Percentiles rank a stretch among this genome's conserved stretches.
Conservation (phyloP, 2,329 filamentous ascomycete genomes). For the Calonectria ilicicola region DNA sequence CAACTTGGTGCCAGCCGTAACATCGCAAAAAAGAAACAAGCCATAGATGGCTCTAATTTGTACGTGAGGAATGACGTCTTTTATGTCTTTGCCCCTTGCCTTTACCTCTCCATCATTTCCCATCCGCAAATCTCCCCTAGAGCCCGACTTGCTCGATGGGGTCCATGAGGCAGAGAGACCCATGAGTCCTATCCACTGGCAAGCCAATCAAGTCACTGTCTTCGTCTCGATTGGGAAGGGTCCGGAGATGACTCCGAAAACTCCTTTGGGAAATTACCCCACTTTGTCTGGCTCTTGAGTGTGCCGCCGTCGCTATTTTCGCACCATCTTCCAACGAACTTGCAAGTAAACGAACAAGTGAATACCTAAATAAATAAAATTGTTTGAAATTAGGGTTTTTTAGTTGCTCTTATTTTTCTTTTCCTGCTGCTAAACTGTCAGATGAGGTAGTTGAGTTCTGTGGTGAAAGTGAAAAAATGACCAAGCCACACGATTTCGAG, state of each 20-base stretch:
- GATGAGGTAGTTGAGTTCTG: too few species aligned
- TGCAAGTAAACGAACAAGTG: too few species aligned
- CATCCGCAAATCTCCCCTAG: not conserved
- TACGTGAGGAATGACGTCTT: not conserved
- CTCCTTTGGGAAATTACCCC: slow-evolving; percentile 29
- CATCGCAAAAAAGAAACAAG: not conserved
- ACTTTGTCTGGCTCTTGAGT: not conserved
- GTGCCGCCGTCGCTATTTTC: too few species aligned
- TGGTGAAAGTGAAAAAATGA: too few species aligned
- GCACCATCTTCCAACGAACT: too few species aligned
- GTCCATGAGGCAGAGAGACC: not conserved
- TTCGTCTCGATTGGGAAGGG: slow-evolving; percentile 31
- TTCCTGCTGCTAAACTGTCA: too few species aligned
- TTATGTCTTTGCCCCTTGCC: not conserved
- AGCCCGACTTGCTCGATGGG: not conserved
- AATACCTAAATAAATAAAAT: too few species aligned
- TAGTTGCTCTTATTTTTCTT: too few species aligned
- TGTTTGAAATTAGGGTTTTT: too few species aligned
- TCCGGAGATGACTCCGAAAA: slow-evolving; percentile 38
- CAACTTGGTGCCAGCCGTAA: too few species aligned
- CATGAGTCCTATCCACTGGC: not conserved
- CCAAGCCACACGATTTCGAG: too few species aligned
- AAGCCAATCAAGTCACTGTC: slow-evolving; percentile 31
- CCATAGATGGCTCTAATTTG: not conserved
- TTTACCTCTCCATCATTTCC: too few species aligned